Percentiles rank a stretch among this genome's conserved stretches.
Conservation (phyloP, 352 stramenopile genomes). For the Phytophthora aleatoria region DNA sequence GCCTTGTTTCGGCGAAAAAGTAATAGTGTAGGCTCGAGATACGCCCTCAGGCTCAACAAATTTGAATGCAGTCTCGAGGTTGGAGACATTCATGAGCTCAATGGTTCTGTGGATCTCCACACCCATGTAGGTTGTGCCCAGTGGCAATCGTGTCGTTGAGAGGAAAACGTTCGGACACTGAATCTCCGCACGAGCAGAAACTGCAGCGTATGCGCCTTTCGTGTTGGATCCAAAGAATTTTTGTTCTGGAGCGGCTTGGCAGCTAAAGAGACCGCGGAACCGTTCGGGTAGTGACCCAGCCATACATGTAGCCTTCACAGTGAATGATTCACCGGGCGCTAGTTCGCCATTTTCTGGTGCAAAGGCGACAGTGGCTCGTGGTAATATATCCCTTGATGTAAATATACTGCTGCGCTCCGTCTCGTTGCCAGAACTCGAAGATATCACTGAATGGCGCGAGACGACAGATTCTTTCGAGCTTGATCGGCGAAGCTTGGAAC, state of each 20-base stretch:
- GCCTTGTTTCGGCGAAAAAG: constrained; percentile 51
- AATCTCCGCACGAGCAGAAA: constrained; percentile 76
- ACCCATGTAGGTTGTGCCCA: constrained; percentile 74
- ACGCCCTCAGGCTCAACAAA: constrained; percentile 66
- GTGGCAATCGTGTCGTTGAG: constrained; percentile 44
- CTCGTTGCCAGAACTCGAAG: constrained; percentile 42
- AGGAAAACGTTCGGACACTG: constrained; percentile 80
- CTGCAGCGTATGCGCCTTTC: constrained; percentile 4
- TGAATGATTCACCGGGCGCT: constrained; percentile 39
- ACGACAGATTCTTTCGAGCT: constrained; percentile 62
- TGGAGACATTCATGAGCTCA: constrained; percentile 81
- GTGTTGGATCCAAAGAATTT: constrained; percentile 23
- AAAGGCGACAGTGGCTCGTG: constrained; percentile 56
- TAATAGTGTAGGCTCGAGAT: constrained; percentile 54
- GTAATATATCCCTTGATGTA: constrained; percentile 48
- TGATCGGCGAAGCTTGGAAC: constrained; percentile 34
- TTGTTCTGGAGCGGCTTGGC: constrained; percentile 38
- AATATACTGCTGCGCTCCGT: constrained; percentile 50
- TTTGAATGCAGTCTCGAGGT: constrained; percentile 76
- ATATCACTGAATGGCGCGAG: constrained; percentile 43
- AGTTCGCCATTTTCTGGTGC: constrained; percentile 49
- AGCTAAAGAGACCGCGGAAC: constrained; percentile 58
- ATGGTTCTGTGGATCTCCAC: constrained; percentile 52
- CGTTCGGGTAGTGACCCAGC: constrained; percentile 64
- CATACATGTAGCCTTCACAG: constrained; percentile 52